Conservation (phyloP, 148 eudicot species). For the Fagopyrum esculentum region DNA sequence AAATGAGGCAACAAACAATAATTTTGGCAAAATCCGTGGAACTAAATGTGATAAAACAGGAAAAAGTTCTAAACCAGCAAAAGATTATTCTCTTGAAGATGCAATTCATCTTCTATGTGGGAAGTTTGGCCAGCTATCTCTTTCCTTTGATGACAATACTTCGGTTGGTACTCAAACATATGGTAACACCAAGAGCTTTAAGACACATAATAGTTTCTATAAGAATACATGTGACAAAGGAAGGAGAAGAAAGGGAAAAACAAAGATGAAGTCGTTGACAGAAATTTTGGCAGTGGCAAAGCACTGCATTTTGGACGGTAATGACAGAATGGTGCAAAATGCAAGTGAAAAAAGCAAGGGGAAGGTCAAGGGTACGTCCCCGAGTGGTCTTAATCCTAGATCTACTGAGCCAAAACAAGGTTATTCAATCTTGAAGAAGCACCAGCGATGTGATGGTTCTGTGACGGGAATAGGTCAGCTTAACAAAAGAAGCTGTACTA, state of each 20-base stretch:
- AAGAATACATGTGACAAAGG: background rate
- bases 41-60: background rate
- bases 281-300: slow-evolving; percentile 25
- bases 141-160: background rate
- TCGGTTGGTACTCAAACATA: background rate
- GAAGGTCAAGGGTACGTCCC: background rate
- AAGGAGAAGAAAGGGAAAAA: slow-evolving; percentile 14
- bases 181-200: background rate
- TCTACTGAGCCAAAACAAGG: background rate
- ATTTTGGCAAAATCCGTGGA: background rate
- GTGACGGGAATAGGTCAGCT: background rate
- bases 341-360: background rate
- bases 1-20: background rate
- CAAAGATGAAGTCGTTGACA: slow-evolving; percentile 20
- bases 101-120: background rate
- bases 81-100: background rate
- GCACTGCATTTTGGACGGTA: slow-evolving; percentile 18
- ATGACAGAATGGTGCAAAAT: background rate
- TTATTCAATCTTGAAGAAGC: background rate
- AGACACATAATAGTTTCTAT: background rate
- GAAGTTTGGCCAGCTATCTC: background rate
- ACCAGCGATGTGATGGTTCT: background rate
- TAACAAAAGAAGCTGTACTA: background rate
- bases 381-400: background rate
- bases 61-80: background rate